Conservation (phyloP, 352 stramenopile genomes). For the Phytopythium boreale region DNA sequence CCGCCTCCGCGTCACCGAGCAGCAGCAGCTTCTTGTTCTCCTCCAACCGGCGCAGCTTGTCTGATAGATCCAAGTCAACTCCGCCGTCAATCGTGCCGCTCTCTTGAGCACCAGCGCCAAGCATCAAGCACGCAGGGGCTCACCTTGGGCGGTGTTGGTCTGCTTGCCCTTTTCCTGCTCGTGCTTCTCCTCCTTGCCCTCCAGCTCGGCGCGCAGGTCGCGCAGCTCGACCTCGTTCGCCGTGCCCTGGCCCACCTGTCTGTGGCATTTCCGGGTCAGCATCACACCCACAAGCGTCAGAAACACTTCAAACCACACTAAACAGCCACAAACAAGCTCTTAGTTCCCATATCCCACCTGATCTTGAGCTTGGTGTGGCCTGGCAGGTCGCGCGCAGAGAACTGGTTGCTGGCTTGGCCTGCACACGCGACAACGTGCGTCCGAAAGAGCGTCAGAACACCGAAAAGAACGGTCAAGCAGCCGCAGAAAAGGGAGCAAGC, state of each 20-base stretch:
- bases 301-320: background rate
- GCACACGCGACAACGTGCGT: background rate
- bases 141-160: conserved; percentile 78
- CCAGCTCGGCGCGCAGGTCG: conserved; percentile 72
- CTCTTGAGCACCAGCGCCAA: background rate
- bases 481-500: background rate
- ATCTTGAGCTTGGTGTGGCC: conserved; percentile 84
- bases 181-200: conserved; percentile 72
- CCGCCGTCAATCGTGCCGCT: background rate
- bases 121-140: background rate
- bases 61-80: conserved; percentile 18
- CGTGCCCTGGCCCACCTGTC: conserved; percentile 79
- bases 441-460: background rate
- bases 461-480: background rate
- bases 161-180: conserved; percentile 72
- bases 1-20: conserved; percentile 64
- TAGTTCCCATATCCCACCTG: conserved; percentile 26
- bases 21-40: conserved; percentile 83
- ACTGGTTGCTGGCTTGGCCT: conserved; percentile 78
- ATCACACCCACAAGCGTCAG: background rate
- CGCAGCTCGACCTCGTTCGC: conserved; percentile 71
- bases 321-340: no score
- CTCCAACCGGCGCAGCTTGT: conserved; percentile 68
- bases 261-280: conserved; percentile 13
- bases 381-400: conserved; percentile 78